A percentile compares a stretch with the other conserved stretches of the same genome.
phyloP scores from a whole-genome alignment of 257 asterid species.

The Solanum arcanum region DNA sequence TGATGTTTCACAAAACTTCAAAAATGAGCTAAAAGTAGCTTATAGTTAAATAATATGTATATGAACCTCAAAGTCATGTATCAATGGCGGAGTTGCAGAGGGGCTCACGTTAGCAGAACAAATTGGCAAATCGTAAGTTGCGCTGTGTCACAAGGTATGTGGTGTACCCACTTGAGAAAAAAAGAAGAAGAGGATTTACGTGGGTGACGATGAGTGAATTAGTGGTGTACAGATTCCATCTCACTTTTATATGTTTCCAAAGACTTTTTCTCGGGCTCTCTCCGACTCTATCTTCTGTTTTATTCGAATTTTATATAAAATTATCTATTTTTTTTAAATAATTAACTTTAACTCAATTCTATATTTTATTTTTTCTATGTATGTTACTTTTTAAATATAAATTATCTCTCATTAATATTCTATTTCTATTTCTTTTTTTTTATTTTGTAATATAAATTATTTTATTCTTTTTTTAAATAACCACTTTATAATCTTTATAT shows the following conservation, averaged over 20 bases:
- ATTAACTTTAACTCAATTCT: too few species aligned
- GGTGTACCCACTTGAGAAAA: not conserved
- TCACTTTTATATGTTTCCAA: not conserved
- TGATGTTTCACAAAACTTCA: not conserved
- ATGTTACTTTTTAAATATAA: too few species aligned
- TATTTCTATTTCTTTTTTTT: too few species aligned
- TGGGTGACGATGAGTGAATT: not conserved
- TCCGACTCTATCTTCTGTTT: too few species aligned
- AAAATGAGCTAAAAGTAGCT: too few species aligned
- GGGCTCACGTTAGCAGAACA: not conserved
- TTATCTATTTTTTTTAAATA: too few species aligned
- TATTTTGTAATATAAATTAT: too few species aligned
- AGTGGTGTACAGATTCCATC: not conserved
- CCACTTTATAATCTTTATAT: too few species aligned
- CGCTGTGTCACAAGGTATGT: not conserved
- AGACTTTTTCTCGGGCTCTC: not conserved
- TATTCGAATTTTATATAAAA: too few species aligned
- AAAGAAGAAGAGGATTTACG: not conserved
- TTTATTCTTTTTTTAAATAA: too few species aligned
- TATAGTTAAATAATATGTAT: not conserved
- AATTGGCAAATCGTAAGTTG: not conserved
- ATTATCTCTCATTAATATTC: too few species aligned
- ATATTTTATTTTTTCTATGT: too few species aligned
- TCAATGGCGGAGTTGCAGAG: not conserved
- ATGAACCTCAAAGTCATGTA: not conserved